A percentile compares a stretch with the other conserved stretches of the same genome.
phyloP scores from a whole-genome alignment of 371 early-diverging fungal species.

The Rhizopus sp. region DNA sequence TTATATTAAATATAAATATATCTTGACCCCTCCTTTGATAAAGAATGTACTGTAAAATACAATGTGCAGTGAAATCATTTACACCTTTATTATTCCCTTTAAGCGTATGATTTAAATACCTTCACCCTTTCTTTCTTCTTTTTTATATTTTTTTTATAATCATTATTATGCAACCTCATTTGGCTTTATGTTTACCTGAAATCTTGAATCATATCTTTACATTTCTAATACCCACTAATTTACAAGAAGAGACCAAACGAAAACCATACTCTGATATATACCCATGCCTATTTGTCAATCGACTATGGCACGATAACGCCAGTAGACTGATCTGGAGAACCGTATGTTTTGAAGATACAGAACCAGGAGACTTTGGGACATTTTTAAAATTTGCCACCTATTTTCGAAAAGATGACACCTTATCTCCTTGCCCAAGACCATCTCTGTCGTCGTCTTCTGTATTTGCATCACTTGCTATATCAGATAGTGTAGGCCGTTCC shows the following conservation, averaged over 20 bases:
- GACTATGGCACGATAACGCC: constrained; percentile 44
- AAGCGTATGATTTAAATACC: background rate
- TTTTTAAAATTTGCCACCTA: constrained; percentile 21
- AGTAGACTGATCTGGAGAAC: constrained; percentile 36
- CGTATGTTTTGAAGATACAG: constrained; percentile 34
- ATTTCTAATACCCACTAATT: constrained; percentile 16
- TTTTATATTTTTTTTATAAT: constrained; percentile 11
- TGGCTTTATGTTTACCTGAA: constrained; percentile 39
- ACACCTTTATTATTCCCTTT: no score
- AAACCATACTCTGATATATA: constrained; percentile 24
- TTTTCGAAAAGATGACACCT: background rate
- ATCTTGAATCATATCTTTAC: constrained; percentile 40
- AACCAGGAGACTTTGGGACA: constrained; percentile 14
- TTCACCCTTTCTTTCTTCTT: constrained; percentile 19
- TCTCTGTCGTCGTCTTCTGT: background rate
- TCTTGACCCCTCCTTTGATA: no score
- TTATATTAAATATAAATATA: constrained; percentile 2
- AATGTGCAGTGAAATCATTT: no score
- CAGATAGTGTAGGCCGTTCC: background rate
- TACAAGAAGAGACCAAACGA: constrained; percentile 19
- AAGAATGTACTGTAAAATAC: no score
- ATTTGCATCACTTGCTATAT: background rate
- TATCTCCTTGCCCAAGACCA: background rate
- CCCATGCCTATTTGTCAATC: constrained; percentile 43
- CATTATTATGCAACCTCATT: constrained; percentile 19